Evolutionary conservation across 2,329 filamentous ascomycete genomes (phyloP).

Genomic region (Diaporthe ilicicola): DNA sequence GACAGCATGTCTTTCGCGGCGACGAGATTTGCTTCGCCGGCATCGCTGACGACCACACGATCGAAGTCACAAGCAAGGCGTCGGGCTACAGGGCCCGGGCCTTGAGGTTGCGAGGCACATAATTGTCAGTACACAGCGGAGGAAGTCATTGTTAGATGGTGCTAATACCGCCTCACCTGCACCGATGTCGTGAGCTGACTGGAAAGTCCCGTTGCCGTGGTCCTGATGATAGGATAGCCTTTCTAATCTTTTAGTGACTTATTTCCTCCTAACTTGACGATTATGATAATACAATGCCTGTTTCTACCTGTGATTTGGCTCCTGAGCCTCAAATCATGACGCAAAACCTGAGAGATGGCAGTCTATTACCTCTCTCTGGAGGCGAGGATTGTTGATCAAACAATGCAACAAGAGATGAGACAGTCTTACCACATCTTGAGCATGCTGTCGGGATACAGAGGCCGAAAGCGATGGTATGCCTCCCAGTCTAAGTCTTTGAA

Average conservation of each 20-base stretch:
- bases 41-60: constrained; percentile 32
- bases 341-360: too few species aligned
- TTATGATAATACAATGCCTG: too few species aligned
- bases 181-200: constrained; percentile 33
- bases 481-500: constrained; percentile 37
- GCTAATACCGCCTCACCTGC: constrained; percentile 25
- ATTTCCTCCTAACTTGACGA: not conserved
- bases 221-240: constrained; percentile 27
- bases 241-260: not conserved
- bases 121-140: not conserved
- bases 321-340: not conserved
- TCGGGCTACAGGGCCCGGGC: constrained; percentile 33
- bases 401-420: not conserved
- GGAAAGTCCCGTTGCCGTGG: constrained; percentile 30
- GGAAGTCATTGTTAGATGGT: not conserved
- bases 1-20: constrained; percentile 29
- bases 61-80: constrained; percentile 28
- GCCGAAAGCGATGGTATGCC: constrained; percentile 35
- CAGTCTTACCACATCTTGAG: constrained; percentile 31
- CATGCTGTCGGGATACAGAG: constrained; percentile 35
- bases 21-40: constrained; percentile 32
- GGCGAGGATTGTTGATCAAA: not conserved
- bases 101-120: not conserved
- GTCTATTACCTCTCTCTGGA: not conserved
- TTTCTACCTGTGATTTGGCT: too few species aligned